Conservation (phyloP, 768 basidiomycete species). For the Rhizopogon sp. region DNA sequence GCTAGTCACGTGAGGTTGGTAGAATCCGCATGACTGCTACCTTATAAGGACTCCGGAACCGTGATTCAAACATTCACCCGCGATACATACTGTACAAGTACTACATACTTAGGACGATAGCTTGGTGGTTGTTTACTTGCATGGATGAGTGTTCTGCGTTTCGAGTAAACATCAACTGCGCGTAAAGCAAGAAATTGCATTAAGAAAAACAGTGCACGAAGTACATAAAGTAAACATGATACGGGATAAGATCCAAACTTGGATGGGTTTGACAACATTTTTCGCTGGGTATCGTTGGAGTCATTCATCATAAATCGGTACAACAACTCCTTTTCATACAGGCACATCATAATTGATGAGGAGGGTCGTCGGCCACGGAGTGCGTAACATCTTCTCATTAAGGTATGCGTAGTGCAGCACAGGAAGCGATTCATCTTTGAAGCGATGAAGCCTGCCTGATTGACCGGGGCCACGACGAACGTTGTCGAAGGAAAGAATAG, state of each 20-base stretch:
- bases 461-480: constrained; percentile 63
- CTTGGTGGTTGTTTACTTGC: too few relatives aligned
- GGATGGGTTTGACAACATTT: not conserved
- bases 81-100: too few relatives aligned
- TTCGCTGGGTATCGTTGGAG: not conserved
- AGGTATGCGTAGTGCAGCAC: constrained; percentile 55
- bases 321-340: constrained; percentile 10
- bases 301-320: not conserved
- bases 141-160: too few relatives aligned
- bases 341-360: constrained; percentile 39
- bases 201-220: too few relatives aligned
- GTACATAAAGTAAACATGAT: not conserved
- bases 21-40: too few relatives aligned
- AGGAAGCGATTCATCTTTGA: constrained; percentile 41
- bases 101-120: too few relatives aligned
- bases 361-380: constrained; percentile 68
- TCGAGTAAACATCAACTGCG: too few relatives aligned
- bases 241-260: not conserved
- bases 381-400: constrained; percentile 39
- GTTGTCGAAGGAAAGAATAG: constrained; percentile 52
- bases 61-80: too few relatives aligned
- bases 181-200: too few relatives aligned
- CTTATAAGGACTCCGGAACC: too few relatives aligned
- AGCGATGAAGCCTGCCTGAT: constrained; percentile 61
- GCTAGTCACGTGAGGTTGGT: too few relatives aligned